A percentile compares a stretch with the other conserved stretches of the same genome.
Evolutionary conservation across 805 yeast genomes (phyloP).

Genomic region (Suhomyces sp.): DNA sequence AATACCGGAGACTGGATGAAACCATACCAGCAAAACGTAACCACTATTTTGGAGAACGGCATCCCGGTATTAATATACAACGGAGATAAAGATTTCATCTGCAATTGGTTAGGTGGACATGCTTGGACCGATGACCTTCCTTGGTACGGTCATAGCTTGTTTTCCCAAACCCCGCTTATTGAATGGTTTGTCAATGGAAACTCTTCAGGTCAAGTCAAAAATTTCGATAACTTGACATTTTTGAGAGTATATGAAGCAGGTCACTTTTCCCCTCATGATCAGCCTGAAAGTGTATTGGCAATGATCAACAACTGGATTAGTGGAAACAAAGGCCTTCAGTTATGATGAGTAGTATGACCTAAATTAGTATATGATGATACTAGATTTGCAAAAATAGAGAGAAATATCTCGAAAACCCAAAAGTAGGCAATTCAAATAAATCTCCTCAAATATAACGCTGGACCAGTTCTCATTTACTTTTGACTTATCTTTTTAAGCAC

Average conservation of each 20-base stretch:
- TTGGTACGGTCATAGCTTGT: not conserved
- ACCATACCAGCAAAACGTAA: constrained; percentile 19
- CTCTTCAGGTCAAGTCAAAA: not conserved
- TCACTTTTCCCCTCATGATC: not conserved
- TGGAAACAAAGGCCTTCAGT: not conserved
- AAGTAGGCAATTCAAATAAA: too few species aligned
- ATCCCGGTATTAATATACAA: constrained; percentile 42
- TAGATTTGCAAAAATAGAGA: too few species aligned
- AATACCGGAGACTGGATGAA: constrained; percentile 4
- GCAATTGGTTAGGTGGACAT: not conserved
- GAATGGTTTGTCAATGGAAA: not conserved
- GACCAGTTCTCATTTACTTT: too few species aligned
- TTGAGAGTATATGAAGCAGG: not conserved
- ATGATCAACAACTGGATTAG: not conserved
- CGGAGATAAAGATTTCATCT: constrained; percentile 39
- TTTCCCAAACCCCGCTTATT: not conserved
- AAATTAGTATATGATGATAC: too few species aligned
- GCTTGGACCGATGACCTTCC: not conserved
- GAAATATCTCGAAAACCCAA: too few species aligned
- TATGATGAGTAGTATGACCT: not conserved
- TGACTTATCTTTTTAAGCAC: too few species aligned
- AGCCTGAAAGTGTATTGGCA: not conserved
- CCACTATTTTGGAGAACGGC: constrained; percentile 36
- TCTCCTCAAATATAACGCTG: too few species aligned
- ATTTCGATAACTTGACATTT: not conserved